These are phyloP conservation scores for Aspergillus caelatus DNA, from an alignment of 2,329 filamentous ascomycete species.

Conservation along the genomic window DNA sequence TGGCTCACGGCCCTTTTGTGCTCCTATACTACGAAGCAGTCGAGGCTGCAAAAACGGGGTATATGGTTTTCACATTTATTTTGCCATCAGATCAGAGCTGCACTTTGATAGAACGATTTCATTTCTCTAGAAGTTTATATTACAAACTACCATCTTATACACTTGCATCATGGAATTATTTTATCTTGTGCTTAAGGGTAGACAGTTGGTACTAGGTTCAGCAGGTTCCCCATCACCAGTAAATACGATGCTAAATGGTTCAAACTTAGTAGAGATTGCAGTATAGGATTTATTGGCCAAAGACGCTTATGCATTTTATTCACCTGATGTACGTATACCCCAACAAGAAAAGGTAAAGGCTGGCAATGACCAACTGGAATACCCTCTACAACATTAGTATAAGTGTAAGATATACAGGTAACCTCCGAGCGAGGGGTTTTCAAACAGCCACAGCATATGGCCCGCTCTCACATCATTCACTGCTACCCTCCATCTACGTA, in stretches of 20 bases:
- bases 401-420: not conserved
- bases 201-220: not conserved
- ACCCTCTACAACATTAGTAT: not conserved
- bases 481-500: not conserved
- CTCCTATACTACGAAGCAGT: slow-evolving; percentile 6
- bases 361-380: not conserved
- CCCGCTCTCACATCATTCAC: not conserved
- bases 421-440: not conserved
- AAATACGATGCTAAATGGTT: not conserved
- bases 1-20: slow-evolving; percentile 15
- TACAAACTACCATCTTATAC: not conserved
- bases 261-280: not conserved
- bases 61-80: slow-evolving; percentile 1
- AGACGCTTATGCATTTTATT: not conserved
- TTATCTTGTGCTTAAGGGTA: not conserved
- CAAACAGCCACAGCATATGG: not conserved
- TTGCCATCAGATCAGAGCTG: slow-evolving; percentile 3
- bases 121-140: slow-evolving; percentile 10
- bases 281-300: not conserved
- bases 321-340: not conserved
- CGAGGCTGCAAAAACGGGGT: slow-evolving; percentile 6
- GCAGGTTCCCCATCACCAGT: not conserved
- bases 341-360: not conserved
- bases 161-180: not conserved
- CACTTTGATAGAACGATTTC: slow-evolving; percentile 11